Evolutionary conservation across 257 asterid species (phyloP).

Genomic region (Primulina tabacum): DNA sequence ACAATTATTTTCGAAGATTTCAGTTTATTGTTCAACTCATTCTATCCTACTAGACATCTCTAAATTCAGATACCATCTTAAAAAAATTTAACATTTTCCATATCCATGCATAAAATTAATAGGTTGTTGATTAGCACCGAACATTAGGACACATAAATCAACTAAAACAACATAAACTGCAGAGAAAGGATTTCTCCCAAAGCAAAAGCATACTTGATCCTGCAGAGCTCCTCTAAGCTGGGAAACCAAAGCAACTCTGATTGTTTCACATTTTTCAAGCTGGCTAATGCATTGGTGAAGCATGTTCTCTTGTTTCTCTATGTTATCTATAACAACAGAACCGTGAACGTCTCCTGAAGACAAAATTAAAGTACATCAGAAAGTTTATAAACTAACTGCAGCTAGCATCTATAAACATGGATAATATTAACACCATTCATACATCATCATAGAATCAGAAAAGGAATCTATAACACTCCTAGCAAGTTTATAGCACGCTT

Average conservation of each 20-base stretch:
- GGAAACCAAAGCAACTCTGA: conserved; percentile 59
- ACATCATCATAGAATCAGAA: not conserved
- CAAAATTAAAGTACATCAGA: conserved; percentile 24
- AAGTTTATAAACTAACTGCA: not conserved
- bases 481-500: not conserved
- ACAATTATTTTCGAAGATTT: not conserved
- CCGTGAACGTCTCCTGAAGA: conserved; percentile 58
- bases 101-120: not conserved
- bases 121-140: conserved; percentile 7
- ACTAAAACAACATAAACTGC: conserved; percentile 7
- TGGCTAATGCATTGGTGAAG: conserved; percentile 61
- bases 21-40: conserved; percentile 18
- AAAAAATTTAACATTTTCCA: not conserved
- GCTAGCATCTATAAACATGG: conserved; percentile 1
- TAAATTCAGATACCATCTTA: not conserved
- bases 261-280: conserved; percentile 75
- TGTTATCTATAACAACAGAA: conserved; percentile 54
- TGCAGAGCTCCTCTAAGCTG: conserved; percentile 80
- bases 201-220: conserved; percentile 60
- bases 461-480: not conserved
- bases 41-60: not conserved
- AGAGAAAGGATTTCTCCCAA: conserved; percentile 14
- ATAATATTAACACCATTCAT: not conserved
- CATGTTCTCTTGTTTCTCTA: conserved; percentile 64
- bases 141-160: not conserved